A percentile compares a stretch with the other conserved stretches of the same genome.
phyloP scores from a whole-genome alignment of 2,329 filamentous ascomycete genomes.

The Cucurbitaria berberidis region DNA sequence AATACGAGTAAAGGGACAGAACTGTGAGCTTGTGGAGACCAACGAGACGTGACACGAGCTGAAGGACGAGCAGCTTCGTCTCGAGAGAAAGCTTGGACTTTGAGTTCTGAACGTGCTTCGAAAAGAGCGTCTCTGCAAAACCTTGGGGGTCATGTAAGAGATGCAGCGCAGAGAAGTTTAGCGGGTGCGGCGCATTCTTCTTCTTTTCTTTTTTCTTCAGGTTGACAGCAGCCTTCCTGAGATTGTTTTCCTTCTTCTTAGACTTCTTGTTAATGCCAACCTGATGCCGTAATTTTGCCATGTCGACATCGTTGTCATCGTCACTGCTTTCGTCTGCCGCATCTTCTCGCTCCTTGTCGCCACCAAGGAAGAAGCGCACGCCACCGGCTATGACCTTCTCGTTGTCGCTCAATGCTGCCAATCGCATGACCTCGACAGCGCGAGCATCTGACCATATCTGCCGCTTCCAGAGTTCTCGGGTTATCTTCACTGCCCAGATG shows the following conservation, averaged over 20 bases:
- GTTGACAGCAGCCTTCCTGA: slow-evolving; percentile 81
- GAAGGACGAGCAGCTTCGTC: slow-evolving; percentile 85
- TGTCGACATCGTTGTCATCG: slow-evolving; percentile 73
- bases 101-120: slow-evolving; percentile 85
- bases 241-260: slow-evolving; percentile 79
- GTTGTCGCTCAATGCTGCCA: slow-evolving; percentile 85
- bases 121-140: slow-evolving; percentile 88
- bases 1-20: slow-evolving; percentile 92
- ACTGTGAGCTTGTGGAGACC: slow-evolving; percentile 92
- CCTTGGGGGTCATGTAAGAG: slow-evolving; percentile 92
- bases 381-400: slow-evolving; percentile 90
- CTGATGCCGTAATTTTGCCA: slow-evolving; percentile 83
- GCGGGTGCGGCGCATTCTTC: slow-evolving; percentile 82
- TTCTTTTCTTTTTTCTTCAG: slow-evolving; percentile 82
- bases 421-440: slow-evolving; percentile 97
- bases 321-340: slow-evolving; percentile 82
- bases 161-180: slow-evolving; percentile 97
- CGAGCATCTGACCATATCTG: slow-evolving; percentile 96
- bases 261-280: slow-evolving; percentile 95
- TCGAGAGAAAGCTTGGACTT: slow-evolving; percentile 87
- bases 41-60: slow-evolving; percentile 88
- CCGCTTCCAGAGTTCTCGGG: slow-evolving; percentile 92
- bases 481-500: slow-evolving; percentile 95
- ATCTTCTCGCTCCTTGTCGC: slow-evolving; percentile 94
- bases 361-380: slow-evolving; percentile 92